Evolutionary conservation across 2,329 filamentous ascomycete species (phyloP), one percentile per base, ranked within the genome.

Genomic region (Fusarium tjaetaba): DNA sequence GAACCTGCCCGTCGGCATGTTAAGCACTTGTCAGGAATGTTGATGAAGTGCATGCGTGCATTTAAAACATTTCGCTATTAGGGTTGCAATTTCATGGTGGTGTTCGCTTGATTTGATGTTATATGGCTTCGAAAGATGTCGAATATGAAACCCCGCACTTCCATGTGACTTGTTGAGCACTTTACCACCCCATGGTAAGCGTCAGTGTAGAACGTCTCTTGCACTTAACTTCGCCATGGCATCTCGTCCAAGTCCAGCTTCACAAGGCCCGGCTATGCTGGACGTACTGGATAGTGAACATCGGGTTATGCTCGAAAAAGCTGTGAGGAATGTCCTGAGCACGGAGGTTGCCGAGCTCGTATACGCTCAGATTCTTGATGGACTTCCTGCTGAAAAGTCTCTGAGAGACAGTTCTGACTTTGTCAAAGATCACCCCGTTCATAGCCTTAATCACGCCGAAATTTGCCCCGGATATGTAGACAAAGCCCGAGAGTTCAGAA

Each of bases 291-390:
- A 38, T 0, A 5, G 30, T 4, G 10, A 30, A 5, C 51, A 55
- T 5, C 45, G 28, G n/a, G 11, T 24, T 0, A 4, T 13, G 1
- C 4, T 71, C 2, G n/a, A 56, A 1, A 18, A 36, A 30, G 68
- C 68, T 2, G 28, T 71, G 4, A n/a, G 5, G 1, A 71, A 71
- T 2, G 24, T 71, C 0, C 2, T 71, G 0, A n/a, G 32, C 7
- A 71, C 62, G 1, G 43, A 74, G 14, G n/a, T 38, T 9, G 51
- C 71, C 10, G 67, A 71, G 11, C 45, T 14, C 0, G 34, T 55
- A 9, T 69, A 56, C 11, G 68, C 68, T 5, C 58, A 74, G 9
- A 69, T 74, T 4, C 41, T 74, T 0, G 72, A 74, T 16, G 71
- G 72, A 3, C 38, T 74, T 8, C 72, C 71, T 0, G 69, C 26